These are phyloP conservation scores for Fusarium sp. DNA, from an alignment of 2,329 filamentous ascomycete genomes.

Conservation along the genomic window DNA sequence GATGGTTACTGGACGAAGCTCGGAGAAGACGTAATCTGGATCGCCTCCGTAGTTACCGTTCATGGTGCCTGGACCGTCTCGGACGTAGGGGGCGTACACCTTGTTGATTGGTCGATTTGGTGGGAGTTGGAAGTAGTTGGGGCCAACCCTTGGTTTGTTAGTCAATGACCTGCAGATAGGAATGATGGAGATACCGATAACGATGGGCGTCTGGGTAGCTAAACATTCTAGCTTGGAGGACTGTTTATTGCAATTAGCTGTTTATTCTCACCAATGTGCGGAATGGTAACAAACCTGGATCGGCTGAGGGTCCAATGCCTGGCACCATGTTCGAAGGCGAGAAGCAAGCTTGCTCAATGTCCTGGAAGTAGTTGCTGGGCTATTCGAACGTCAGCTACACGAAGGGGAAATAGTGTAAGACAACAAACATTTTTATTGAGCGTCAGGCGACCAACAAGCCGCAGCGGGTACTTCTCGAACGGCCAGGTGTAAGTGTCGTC, in stretches of 20 bases:
- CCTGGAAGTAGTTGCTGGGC: conserved; percentile 73
- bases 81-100: conserved; percentile 41
- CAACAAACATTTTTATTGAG: conserved; percentile 68
- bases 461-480: conserved; percentile 69
- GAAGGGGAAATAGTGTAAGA: fast-evolving
- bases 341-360: conserved; percentile 77
- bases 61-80: conserved; percentile 40
- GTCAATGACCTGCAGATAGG: too few species aligned
- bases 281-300: conserved; percentile 55
- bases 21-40: conserved; percentile 41
- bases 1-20: conserved; percentile 56
- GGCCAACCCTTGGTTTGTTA: conserved; percentile 59
- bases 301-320: conserved; percentile 71
- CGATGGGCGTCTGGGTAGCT: conserved; percentile 72
- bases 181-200: conserved; percentile 49
- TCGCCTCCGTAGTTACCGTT: conserved; percentile 45
- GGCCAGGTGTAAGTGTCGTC: conserved; percentile 79
- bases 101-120: conserved; percentile 37
- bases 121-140: conserved; percentile 63
- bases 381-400: neutral
- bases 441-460: conserved; percentile 70
- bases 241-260: neutral
- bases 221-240: conserved; percentile 71
- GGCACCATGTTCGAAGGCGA: conserved; percentile 74
- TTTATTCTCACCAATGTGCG: fast-evolving